A percentile compares a stretch with the other conserved stretches of the same genome.
These are phyloP conservation scores for Pseudogymnoascus sp. DNA, from an alignment of 2,329 filamentous ascomycete genomes.

Conservation along the genomic window DNA sequence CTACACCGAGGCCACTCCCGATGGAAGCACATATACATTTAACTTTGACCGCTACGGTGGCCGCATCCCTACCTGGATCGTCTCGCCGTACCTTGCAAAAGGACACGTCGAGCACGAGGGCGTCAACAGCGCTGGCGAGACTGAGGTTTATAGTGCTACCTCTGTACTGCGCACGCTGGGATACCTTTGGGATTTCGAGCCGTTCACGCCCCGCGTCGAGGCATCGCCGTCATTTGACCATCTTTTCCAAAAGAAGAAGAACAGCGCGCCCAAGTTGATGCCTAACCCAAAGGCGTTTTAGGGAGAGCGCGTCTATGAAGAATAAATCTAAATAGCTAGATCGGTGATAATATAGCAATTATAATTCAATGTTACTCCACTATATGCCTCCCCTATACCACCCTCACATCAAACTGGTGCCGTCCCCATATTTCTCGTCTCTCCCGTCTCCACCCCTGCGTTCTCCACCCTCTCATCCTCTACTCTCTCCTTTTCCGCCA, in stretches of 20 bases:
- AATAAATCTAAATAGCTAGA: neutral
- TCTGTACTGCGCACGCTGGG: conserved; percentile 34
- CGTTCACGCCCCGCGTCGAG: conserved; percentile 10
- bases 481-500: neutral
- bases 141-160: conserved; percentile 29
- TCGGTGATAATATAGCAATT: neutral
- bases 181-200: conserved; percentile 29
- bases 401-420: neutral
- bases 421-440: neutral
- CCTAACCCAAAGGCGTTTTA: neutral
- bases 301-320: neutral
- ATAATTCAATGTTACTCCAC: neutral
- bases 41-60: conserved; percentile 35
- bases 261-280: neutral
- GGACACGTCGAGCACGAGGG: conserved; percentile 30
- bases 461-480: neutral
- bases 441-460: neutral
- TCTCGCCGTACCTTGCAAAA: conserved; percentile 36
- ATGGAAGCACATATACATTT: conserved; percentile 31
- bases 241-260: conserved; percentile 7
- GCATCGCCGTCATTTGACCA: conserved; percentile 8
- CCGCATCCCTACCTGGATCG: conserved; percentile 35
- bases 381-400: neutral
- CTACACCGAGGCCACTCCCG: conserved; percentile 29
- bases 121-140: conserved; percentile 24